Evolutionary conservation across 108 stramenopile species (phyloP).

Genomic region (Aureococcus anophagefferens): DNA sequence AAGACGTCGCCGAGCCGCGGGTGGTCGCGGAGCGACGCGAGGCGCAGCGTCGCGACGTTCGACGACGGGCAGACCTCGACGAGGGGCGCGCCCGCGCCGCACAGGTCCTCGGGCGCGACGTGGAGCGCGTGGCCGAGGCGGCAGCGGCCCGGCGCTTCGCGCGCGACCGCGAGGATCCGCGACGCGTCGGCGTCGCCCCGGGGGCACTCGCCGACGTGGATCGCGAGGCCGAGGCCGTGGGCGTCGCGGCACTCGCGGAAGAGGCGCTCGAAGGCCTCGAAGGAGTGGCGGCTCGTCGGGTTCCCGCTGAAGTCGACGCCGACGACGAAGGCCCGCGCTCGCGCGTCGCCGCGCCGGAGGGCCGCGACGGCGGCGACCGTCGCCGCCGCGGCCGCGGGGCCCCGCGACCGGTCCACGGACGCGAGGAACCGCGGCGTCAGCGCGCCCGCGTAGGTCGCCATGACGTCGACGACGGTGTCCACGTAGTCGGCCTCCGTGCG

Average conservation of each 20-base stretch:
- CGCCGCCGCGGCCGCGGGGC: background rate
- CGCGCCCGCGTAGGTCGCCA: conserved; percentile 16
- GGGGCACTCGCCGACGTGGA: background rate
- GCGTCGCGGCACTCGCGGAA: conserved; percentile 11
- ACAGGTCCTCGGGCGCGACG: conserved; percentile 32
- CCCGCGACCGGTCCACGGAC: conserved; percentile 55
- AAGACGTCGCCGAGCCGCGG: background rate
- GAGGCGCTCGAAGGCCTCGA: background rate
- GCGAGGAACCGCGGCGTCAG: conserved; percentile 49
- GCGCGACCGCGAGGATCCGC: background rate
- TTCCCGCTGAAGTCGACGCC: conserved; percentile 84
- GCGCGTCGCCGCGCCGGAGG: background rate
- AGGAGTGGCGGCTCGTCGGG: conserved; percentile 28
- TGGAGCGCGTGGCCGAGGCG: background rate
- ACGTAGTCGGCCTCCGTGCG: conserved; percentile 51
- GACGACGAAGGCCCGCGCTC: conserved; percentile 43
- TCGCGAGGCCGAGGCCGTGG: conserved; percentile 10
- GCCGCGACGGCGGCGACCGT: conserved; percentile 2
- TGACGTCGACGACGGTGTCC: conserved; percentile 39
- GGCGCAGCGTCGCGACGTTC: conserved; percentile 63
- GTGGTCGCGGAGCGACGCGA: conserved; percentile 33
- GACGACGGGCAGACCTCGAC: conserved; percentile 66
- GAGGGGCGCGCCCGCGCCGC: conserved; percentile 49
- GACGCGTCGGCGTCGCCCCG: background rate
- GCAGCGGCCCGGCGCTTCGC: background rate